A percentile compares a stretch with the other conserved stretches of the same genome.
Evolutionary conservation across 805 yeast species (phyloP).

Genomic region (Wickerhamiella nectarea): DNA sequence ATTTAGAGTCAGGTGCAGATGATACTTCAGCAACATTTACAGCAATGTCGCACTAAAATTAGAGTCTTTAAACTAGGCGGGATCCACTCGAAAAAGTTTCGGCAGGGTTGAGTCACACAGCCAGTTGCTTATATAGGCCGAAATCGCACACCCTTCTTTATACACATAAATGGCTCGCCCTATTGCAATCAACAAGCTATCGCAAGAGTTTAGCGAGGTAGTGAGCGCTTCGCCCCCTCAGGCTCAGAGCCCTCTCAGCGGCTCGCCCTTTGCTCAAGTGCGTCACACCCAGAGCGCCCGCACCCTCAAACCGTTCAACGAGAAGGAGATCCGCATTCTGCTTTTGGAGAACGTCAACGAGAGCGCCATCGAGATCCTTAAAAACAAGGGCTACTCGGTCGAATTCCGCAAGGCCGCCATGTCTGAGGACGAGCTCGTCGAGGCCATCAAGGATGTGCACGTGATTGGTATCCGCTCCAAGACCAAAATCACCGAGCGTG

Average conservation of each 20-base stretch:
- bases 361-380: conserved; percentile 79
- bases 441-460: conserved; percentile 84
- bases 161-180: conserved; percentile 25
- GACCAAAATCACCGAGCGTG: conserved; percentile 70
- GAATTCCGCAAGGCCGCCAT: conserved; percentile 83
- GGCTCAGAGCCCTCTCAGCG: conserved; percentile 11
- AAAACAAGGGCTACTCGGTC: conserved; percentile 89
- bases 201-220: conserved; percentile 14
- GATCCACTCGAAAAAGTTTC: no score
- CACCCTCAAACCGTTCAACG: conserved; percentile 82
- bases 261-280: conserved; percentile 15
- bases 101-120: no score
- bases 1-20: no score
- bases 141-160: no score
- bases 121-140: no score
- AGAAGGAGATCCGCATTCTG: conserved; percentile 87
- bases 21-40: no score
- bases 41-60: no score
- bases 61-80: no score
- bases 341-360: conserved; percentile 84
- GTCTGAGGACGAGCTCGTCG: conserved; percentile 86
- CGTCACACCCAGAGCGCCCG: conserved; percentile 30
- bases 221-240: conserved; percentile 18
- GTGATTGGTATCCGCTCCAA: conserved; percentile 97
- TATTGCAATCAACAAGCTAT: conserved; percentile 18